Evolutionary conservation across 2,329 filamentous ascomycete genomes (phyloP).

Genomic region (Arthroderma uncinatum): DNA sequence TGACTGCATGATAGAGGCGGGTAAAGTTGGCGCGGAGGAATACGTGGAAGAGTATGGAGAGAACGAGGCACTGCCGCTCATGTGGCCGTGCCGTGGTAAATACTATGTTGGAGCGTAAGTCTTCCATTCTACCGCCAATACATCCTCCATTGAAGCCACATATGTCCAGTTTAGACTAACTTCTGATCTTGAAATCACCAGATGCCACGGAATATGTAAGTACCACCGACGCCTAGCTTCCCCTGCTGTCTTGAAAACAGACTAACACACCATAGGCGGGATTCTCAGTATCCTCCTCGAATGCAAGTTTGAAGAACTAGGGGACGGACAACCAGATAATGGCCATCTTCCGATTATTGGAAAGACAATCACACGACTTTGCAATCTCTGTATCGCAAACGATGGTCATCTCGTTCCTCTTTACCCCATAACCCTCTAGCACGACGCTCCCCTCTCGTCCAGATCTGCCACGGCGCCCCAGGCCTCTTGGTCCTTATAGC

Average conservation of each 20-base stretch:
- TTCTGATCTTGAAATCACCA: not conserved
- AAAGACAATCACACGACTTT: conserved; percentile 28
- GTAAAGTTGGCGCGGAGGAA: conserved; percentile 23
- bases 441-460: conserved; percentile 25
- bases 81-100: conserved; percentile 31
- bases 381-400: conserved; percentile 24
- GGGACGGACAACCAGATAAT: conserved; percentile 12
- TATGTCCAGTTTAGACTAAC: too few species aligned
- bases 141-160: not conserved
- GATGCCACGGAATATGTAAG: conserved; percentile 17
- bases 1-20: conserved; percentile 25
- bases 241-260: not conserved
- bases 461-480: conserved; percentile 34
- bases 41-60: conserved; percentile 24
- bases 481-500: conserved; percentile 29
- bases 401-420: conserved; percentile 30
- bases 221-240: not conserved
- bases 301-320: conserved; percentile 25
- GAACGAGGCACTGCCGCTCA: conserved; percentile 27
- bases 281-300: conserved; percentile 30
- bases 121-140: not conserved
- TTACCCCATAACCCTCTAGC: conserved; percentile 23
- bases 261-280: conserved; percentile 19
- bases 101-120: conserved; percentile 32
- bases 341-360: conserved; percentile 26